These are phyloP conservation scores for Boletus subcaerulescens DNA, from an alignment of 768 basidiomycete species.

Conservation along the genomic window DNA sequence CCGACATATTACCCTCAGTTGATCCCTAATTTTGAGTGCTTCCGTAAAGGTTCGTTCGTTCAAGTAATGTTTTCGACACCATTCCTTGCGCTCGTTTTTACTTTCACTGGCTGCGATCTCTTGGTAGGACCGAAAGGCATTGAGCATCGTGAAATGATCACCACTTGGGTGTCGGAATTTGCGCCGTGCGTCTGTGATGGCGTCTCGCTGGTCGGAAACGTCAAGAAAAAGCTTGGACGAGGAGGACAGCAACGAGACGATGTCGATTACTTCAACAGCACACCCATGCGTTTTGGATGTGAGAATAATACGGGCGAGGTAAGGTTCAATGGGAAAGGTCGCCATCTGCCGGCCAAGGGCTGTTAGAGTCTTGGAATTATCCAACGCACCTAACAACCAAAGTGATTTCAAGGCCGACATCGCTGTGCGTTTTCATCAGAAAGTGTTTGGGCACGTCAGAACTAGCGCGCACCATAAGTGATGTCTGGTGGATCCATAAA, in stretches of 20 bases:
- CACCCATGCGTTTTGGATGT: constrained; percentile 74
- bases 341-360: constrained; percentile 80
- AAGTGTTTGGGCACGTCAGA: background rate
- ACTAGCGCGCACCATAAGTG: constrained; percentile 59
- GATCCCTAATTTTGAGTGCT: constrained; percentile 75
- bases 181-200: constrained; percentile 61
- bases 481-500: constrained; percentile 86
- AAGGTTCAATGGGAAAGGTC: constrained; percentile 88
- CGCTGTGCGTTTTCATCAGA: constrained; percentile 37
- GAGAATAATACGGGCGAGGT: constrained; percentile 73
- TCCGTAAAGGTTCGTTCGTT: constrained; percentile 80
- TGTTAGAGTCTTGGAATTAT: constrained; percentile 64
- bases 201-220: constrained; percentile 68
- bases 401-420: constrained; percentile 65
- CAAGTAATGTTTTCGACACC: constrained; percentile 83
- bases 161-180: constrained; percentile 84
- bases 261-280: constrained; percentile 74
- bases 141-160: constrained; percentile 89
- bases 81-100: constrained; percentile 54
- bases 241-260: constrained; percentile 79
- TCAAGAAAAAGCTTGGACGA: constrained; percentile 84
- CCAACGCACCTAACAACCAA: constrained; percentile 77
- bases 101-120: constrained; percentile 53
- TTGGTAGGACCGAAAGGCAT: constrained; percentile 78
- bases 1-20: constrained; percentile 66